A percentile compares a stretch with the other conserved stretches of the same genome.
Evolutionary conservation across 768 basidiomycete genomes (phyloP).

Genomic region (Tulasnella sp.): DNA sequence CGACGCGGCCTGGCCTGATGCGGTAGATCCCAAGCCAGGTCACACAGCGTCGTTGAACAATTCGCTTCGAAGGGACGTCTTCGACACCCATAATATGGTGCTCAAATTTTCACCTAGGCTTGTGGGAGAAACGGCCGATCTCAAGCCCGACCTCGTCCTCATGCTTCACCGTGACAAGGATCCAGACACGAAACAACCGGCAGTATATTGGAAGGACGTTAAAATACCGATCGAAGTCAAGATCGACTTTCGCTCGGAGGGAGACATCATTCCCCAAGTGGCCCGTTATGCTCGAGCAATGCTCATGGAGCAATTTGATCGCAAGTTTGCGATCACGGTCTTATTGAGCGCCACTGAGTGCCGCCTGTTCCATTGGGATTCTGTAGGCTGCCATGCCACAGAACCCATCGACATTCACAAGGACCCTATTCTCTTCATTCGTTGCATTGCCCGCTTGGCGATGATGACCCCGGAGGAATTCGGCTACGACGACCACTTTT

Average conservation of each 20-base stretch:
- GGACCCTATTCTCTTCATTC: neutral
- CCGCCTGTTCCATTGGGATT: neutral
- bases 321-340: neutral
- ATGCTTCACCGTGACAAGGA: neutral
- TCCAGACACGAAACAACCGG: neutral
- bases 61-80: neutral
- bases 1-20: neutral
- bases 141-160: neutral
- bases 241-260: neutral
- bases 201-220: neutral
- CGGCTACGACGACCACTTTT: neutral
- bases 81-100: neutral
- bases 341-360: neutral
- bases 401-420: neutral
- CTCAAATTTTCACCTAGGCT: neutral
- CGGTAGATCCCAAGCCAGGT: neutral
- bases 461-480: neutral
- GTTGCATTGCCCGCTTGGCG: neutral
- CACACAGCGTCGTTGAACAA: no score
- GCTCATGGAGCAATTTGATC: slow-evolving; percentile 3
- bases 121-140: neutral
- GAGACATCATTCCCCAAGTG: neutral
- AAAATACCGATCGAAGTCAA: slow-evolving; percentile 10
- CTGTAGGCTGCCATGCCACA: neutral
- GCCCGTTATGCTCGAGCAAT: neutral